A percentile compares a stretch with the other conserved stretches of the same genome.
Conservation (phyloP, 2,329 filamentous ascomycete species). For the Penicillium sp. region DNA sequence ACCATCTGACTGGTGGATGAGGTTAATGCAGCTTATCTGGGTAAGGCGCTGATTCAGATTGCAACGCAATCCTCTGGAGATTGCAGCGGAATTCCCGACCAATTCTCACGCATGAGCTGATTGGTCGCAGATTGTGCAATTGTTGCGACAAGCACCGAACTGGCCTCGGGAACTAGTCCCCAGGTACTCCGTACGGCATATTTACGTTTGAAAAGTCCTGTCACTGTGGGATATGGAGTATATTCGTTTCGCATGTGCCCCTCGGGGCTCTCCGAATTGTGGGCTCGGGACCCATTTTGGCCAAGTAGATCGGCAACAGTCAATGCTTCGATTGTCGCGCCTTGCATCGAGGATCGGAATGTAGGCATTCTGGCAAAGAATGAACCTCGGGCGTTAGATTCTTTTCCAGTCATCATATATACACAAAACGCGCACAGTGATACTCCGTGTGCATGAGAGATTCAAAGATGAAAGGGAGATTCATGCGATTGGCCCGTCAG, state of each 20-base stretch:
- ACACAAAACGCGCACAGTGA: no score
- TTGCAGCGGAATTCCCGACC: background rate
- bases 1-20: conserved; percentile 24
- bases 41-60: background rate
- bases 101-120: background rate
- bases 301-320: background rate
- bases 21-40: conserved; percentile 10
- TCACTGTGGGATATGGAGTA: background rate
- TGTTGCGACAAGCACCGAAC: background rate
- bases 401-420: no score
- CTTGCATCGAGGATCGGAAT: no score
- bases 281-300: background rate
- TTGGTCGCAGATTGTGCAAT: background rate
- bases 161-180: no score
- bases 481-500: background rate
- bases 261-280: background rate
- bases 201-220: no score
- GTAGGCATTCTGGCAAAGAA: no score
- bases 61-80: background rate
- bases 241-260: background rate
- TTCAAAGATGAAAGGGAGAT: background rate
- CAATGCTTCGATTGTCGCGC: background rate
- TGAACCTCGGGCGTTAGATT: no score
- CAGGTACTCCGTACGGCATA: no score
- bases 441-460: no score